Conservation (phyloP, 805 yeast genomes). For the Yarrowia sp. region DNA sequence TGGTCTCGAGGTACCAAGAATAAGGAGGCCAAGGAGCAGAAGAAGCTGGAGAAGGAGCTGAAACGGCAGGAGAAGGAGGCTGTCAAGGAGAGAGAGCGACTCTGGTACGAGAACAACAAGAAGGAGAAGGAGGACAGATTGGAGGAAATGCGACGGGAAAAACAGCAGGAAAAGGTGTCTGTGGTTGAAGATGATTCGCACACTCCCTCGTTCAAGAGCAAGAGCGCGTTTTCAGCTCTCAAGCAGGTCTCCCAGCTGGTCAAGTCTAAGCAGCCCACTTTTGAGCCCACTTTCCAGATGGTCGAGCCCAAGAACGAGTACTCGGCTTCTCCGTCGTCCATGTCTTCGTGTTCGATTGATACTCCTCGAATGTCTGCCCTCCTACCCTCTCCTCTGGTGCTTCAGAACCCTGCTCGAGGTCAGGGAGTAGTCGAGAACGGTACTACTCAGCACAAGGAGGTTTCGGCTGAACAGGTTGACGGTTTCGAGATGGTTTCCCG, state of each 20-base stretch:
- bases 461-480: slow-evolving; percentile 1
- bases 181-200: background rate
- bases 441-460: too few species aligned
- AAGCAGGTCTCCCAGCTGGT: slow-evolving; percentile 27
- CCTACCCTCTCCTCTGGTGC: slow-evolving; percentile 23
- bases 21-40: slow-evolving; percentile 20
- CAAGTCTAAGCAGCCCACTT: slow-evolving; percentile 22
- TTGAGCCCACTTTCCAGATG: slow-evolving; percentile 37
- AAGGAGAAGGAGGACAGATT: slow-evolving; percentile 20
- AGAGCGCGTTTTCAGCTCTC: slow-evolving; percentile 15
- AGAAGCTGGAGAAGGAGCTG: slow-evolving; percentile 8
- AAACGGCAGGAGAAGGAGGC: slow-evolving; percentile 28
- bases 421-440: background rate
- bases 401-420: slow-evolving; percentile 22
- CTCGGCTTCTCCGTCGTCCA: slow-evolving; percentile 3
- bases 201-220: background rate
- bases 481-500: slow-evolving; percentile 22
- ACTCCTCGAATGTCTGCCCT: slow-evolving; percentile 32
- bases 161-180: background rate
- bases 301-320: slow-evolving; percentile 12
- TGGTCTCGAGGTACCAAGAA: slow-evolving; percentile 3
- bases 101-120: slow-evolving; percentile 8
- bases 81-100: slow-evolving; percentile 13
- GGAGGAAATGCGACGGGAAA: slow-evolving; percentile 5
- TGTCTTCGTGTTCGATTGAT: slow-evolving; percentile 16